These are phyloP conservation scores for Didymosphaeria variabile DNA, from an alignment of 2,329 filamentous ascomycete species.

Conservation along the genomic window DNA sequence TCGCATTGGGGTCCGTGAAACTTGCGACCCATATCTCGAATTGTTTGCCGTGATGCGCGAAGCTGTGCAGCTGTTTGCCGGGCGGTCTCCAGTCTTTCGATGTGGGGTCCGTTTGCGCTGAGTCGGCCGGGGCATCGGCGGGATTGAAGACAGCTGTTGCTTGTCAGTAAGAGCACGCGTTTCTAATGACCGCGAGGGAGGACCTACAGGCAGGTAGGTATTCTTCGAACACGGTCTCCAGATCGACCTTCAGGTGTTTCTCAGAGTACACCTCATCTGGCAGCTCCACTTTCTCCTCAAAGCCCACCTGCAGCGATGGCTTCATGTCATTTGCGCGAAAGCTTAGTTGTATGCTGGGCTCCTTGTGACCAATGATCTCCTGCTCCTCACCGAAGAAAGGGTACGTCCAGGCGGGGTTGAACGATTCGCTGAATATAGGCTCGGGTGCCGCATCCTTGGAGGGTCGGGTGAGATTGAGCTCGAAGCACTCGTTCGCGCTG, in stretches of 20 bases:
- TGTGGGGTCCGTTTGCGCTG: constrained; percentile 24
- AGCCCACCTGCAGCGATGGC: constrained; percentile 76
- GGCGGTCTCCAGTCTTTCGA: constrained; percentile 71
- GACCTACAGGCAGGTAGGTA: constrained; percentile 73
- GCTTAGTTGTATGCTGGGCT: constrained; percentile 77
- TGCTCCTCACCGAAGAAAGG: constrained; percentile 94
- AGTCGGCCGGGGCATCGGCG: constrained; percentile 43
- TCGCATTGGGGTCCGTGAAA: constrained; percentile 74
- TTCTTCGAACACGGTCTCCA: constrained; percentile 67
- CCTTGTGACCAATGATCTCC: constrained; percentile 88
- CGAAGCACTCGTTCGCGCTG: constrained; percentile 49
- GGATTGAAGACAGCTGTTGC: constrained; percentile 73
- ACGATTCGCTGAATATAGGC: constrained; percentile 66
- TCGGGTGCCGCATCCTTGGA: constrained; percentile 26
- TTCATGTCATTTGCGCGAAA: constrained; percentile 78
- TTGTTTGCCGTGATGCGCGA: constrained; percentile 67
- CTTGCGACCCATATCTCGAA: constrained; percentile 88
- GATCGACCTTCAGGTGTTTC: constrained; percentile 69
- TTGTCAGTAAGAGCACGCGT: constrained; percentile 6
- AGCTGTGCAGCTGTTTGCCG: constrained; percentile 73
- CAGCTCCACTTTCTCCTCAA: constrained; percentile 78
- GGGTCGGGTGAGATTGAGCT: constrained; percentile 49
- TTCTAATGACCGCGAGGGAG: neutral
- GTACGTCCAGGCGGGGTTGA: constrained; percentile 89
- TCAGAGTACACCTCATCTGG: constrained; percentile 64